Percentiles rank a stretch among this genome's conserved stretches.
phyloP scores from a whole-genome alignment of 805 yeast genomes.

The Pichia cephalocereana region DNA sequence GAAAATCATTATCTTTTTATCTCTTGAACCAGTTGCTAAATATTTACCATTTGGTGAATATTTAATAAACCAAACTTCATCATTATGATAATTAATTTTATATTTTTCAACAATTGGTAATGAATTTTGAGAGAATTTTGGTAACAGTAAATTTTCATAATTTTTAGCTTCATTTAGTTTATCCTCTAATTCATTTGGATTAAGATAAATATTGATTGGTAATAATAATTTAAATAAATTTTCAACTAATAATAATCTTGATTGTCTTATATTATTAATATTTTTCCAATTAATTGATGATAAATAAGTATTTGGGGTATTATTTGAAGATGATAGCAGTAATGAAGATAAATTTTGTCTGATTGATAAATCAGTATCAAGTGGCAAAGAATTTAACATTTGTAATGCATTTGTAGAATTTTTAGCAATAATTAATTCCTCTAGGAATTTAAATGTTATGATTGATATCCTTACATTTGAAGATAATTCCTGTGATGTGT shows the following conservation, averaged over 20 bases:
- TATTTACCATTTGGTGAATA: constrained; percentile 71
- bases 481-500: not conserved
- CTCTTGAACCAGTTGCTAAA: constrained; percentile 71
- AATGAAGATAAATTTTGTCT: constrained; percentile 5
- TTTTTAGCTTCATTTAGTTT: constrained; percentile 42
- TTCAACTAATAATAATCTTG: constrained; percentile 33
- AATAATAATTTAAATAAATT: constrained; percentile 39
- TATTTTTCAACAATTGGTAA: constrained; percentile 39
- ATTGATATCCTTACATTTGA: not conserved
- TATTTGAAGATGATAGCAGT: not conserved
- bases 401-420: constrained; percentile 1
- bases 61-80: constrained; percentile 78
- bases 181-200: constrained; percentile 44
- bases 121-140: constrained; percentile 9
- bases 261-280: constrained; percentile 7
- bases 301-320: constrained; percentile 2
- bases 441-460: constrained; percentile 3
- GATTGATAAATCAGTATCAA: constrained; percentile 2
- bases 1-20: constrained; percentile 54
- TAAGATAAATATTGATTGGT: constrained; percentile 32
- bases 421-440: constrained; percentile 3
- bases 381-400: constrained; percentile 3
- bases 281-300: constrained; percentile 5
- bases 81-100: constrained; percentile 43
- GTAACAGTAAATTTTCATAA: constrained; percentile 30